Percentiles rank a stretch among this genome's conserved stretches.
These are phyloP conservation scores for Trypanosoma brucei DNA, from an alignment of 208 protist species.

Conservation along the genomic window DNA sequence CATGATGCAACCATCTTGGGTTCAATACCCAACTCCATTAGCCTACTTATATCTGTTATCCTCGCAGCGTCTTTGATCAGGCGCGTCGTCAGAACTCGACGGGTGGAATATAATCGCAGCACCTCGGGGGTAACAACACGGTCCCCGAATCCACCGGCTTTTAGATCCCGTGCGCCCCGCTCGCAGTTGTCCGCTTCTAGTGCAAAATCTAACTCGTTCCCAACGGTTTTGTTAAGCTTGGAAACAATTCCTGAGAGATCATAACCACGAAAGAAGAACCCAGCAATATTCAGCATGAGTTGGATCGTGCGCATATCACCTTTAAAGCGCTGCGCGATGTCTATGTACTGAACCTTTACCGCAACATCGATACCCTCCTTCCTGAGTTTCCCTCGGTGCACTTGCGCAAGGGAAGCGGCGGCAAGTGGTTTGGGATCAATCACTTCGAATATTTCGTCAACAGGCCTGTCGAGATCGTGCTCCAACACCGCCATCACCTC, in stretches of 20 bases:
- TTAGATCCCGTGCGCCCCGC: conserved; percentile 62
- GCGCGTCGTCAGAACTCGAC: conserved; percentile 66
- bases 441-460: conserved; percentile 55
- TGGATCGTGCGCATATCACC: conserved; percentile 88
- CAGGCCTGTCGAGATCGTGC: conserved; percentile 41
- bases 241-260: conserved; percentile 81
- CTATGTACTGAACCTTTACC: conserved; percentile 94
- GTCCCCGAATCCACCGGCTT: conserved; percentile 59
- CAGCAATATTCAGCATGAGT: conserved; percentile 56
- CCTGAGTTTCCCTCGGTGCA: conserved; percentile 67
- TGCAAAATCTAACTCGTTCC: conserved; percentile 92
- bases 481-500: conserved; percentile 82
- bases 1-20: conserved; percentile 46
- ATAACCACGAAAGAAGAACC: conserved; percentile 80
- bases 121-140: conserved; percentile 66
- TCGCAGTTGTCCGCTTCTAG: conserved; percentile 91
- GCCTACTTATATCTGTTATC: conserved; percentile 66
- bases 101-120: conserved; percentile 54
- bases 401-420: conserved; percentile 87
- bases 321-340: conserved; percentile 78
- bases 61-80: conserved; percentile 69
- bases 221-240: conserved; percentile 86
- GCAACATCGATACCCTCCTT: conserved; percentile 82
- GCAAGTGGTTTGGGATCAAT: conserved; percentile 77
- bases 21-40: conserved; percentile 52